Evolutionary conservation across 768 basidiomycete genomes (phyloP).

Genomic region (Porphyrellus cyaneotinctus): DNA sequence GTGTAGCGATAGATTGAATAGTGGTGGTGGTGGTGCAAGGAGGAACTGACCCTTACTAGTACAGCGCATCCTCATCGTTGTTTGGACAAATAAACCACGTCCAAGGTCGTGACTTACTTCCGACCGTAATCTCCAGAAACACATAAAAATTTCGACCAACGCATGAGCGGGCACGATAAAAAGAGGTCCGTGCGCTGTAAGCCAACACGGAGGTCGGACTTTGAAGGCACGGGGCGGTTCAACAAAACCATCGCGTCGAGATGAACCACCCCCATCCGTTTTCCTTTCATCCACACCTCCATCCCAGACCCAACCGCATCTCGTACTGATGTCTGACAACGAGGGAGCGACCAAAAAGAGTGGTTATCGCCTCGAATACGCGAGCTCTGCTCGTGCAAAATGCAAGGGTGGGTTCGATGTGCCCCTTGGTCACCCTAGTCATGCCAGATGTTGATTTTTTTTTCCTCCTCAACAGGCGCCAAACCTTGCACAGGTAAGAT

Average conservation of each 20-base stretch:
- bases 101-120: conserved; percentile 11
- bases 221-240: conserved; percentile 37
- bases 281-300: conserved; percentile 27
- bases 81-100: conserved; percentile 32
- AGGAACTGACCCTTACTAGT: not conserved
- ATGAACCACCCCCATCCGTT: conserved; percentile 34
- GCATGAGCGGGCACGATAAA: conserved; percentile 23
- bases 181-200: conserved; percentile 36
- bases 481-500: conserved; percentile 69
- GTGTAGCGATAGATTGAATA: not conserved
- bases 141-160: conserved; percentile 16
- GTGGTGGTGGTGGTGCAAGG: not conserved
- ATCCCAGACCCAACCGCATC: conserved; percentile 15
- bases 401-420: conserved; percentile 61
- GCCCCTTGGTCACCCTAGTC: conserved; percentile 10
- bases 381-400: conserved; percentile 60
- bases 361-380: conserved; percentile 80
- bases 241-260: conserved; percentile 39
- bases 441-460: conserved; percentile 16
- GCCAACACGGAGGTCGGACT: conserved; percentile 33
- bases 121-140: conserved; percentile 10
- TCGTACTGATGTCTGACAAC: conserved; percentile 32
- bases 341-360: conserved; percentile 33
- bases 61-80: conserved; percentile 8
- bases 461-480: conserved; percentile 48